These are phyloP conservation scores for Penicillium digitatum DNA, from an alignment of 2,329 filamentous ascomycete genomes.

Conservation along the genomic window DNA sequence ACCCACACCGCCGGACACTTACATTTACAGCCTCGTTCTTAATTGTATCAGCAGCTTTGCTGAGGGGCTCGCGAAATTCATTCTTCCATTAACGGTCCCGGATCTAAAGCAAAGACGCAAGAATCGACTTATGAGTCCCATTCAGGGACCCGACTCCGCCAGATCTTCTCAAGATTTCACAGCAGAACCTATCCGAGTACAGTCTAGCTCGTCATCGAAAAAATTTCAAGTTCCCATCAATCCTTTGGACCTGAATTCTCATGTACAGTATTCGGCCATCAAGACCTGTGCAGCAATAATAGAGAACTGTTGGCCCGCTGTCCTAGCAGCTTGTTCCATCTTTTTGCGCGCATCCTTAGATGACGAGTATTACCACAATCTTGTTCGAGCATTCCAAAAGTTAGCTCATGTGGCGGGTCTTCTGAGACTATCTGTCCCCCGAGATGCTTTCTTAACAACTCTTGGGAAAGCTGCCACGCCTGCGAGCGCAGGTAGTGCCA, in stretches of 20 bases:
- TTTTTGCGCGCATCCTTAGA: constrained; percentile 91
- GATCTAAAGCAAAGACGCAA: constrained; percentile 57
- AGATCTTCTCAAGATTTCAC: constrained; percentile 29
- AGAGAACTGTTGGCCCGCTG: constrained; percentile 90
- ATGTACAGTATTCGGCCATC: constrained; percentile 67
- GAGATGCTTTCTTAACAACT: constrained; percentile 92
- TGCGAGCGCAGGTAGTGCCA: constrained; percentile 54
- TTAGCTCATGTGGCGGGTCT: constrained; percentile 92
- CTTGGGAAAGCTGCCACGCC: constrained; percentile 90
- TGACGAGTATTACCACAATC: constrained; percentile 84
- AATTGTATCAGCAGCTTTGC: constrained; percentile 87
- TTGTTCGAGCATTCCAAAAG: constrained; percentile 91
- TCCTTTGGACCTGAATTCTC: constrained; percentile 69
- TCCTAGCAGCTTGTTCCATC: constrained; percentile 90
- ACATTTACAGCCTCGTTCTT: constrained; percentile 83
- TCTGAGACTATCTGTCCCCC: constrained; percentile 74
- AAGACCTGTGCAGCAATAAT: constrained; percentile 76
- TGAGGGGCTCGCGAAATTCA: constrained; percentile 87
- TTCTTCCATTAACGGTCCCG: constrained; percentile 83
- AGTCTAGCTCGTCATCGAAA: constrained; percentile 23
- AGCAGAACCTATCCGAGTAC: constrained; percentile 28
- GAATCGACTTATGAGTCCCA: constrained; percentile 34
- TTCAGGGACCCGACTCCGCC: constrained; percentile 36
- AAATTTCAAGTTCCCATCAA: constrained; percentile 62
- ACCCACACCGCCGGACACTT: constrained; percentile 80